Conservation (phyloP, 371 early-diverging fungal genomes). For the Conidiobolus incongruus region DNA sequence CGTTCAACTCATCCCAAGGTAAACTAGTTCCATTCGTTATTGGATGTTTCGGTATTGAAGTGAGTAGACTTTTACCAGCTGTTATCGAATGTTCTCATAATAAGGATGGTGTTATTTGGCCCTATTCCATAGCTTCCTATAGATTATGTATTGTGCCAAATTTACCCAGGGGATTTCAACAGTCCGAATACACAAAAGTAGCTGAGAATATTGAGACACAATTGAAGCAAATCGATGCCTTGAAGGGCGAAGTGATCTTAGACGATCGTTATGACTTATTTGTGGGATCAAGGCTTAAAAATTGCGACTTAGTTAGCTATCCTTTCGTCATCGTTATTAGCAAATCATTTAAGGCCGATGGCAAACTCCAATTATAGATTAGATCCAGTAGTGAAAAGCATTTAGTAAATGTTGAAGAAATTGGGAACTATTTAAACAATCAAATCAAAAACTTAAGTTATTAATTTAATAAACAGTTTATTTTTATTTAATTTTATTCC, state of each 20-base stretch:
- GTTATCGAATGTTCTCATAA: constrained; percentile 44
- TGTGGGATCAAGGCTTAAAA: constrained; percentile 48
- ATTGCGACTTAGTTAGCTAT: constrained; percentile 46
- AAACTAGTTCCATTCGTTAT: constrained; percentile 34
- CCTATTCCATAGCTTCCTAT: constrained; percentile 49
- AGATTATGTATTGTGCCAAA: constrained; percentile 26
- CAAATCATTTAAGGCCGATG: constrained; percentile 20
- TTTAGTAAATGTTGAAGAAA: constrained; percentile 5
- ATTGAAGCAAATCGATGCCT: constrained; percentile 4
- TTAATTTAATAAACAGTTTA: too few relatives aligned
- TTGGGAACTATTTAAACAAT: not conserved
- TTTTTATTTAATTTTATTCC: too few relatives aligned
- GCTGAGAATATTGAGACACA: too few relatives aligned
- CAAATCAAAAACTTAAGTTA: not conserved
- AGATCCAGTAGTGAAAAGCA: constrained; percentile 17
- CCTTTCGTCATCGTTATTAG: constrained; percentile 41
- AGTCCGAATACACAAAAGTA: too few relatives aligned
- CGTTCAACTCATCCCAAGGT: constrained; percentile 13
- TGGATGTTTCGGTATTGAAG: constrained; percentile 85
- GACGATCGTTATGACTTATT: constrained; percentile 32
- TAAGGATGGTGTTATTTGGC: constrained; percentile 53
- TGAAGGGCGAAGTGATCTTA: constrained; percentile 16
- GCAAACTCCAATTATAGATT: constrained; percentile 30
- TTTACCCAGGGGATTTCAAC: constrained; percentile 8
- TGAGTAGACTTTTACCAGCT: constrained; percentile 56